These are phyloP conservation scores for Aspergillus sp. DNA, from an alignment of 2,329 filamentous ascomycete species.

Conservation along the genomic window DNA sequence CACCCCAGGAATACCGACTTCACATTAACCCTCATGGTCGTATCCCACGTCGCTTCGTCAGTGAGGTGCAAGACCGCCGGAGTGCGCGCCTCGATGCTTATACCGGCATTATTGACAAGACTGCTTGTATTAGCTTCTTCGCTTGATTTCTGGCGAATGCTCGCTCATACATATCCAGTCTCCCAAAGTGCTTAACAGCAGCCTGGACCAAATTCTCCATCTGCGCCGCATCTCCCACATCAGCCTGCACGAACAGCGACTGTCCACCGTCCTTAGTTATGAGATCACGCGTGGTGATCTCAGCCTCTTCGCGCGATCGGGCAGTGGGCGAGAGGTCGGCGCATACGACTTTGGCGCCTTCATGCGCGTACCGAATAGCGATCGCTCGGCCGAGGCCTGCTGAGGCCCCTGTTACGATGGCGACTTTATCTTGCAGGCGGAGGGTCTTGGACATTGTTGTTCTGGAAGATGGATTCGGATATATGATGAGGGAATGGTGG, in stretches of 20 bases:
- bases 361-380: constrained; percentile 40
- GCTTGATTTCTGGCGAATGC: background rate
- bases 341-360: constrained; percentile 47
- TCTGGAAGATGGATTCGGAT: too few species aligned
- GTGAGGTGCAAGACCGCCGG: constrained; percentile 48
- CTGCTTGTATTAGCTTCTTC: constrained; percentile 23
- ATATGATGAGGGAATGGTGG: background rate
- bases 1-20: constrained; percentile 45
- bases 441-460: background rate
- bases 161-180: constrained; percentile 45
- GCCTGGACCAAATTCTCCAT: constrained; percentile 40
- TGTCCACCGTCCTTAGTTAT: constrained; percentile 36
- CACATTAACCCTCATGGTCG: constrained; percentile 36
- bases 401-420: constrained; percentile 49
- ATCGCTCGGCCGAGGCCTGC: constrained; percentile 51
- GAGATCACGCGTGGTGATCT: constrained; percentile 38
- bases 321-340: constrained; percentile 36
- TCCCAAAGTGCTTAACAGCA: constrained; percentile 38
- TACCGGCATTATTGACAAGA: constrained; percentile 53
- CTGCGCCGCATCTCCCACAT: constrained; percentile 41
- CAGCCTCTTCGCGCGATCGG: constrained; percentile 24
- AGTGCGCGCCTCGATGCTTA: constrained; percentile 39
- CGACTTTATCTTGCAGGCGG: constrained; percentile 35
- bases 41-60: constrained; percentile 48
- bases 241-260: constrained; percentile 45